Base-by-base conservation (phyloP, 768 basidiomycete genomes). In the Galerina sulciceps region DNA sequence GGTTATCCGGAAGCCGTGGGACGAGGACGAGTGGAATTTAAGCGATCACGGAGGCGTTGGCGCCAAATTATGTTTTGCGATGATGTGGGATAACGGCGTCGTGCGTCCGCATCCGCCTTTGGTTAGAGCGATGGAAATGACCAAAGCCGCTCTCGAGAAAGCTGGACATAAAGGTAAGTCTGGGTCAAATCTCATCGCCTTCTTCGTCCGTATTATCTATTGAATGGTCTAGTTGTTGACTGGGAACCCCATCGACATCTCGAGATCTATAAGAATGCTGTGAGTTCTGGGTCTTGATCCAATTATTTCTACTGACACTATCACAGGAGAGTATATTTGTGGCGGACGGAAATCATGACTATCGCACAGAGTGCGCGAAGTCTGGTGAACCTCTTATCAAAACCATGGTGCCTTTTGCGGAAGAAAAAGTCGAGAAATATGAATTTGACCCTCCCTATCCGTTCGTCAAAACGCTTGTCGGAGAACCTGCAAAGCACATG, bases 181-280 rank as follows among this genome's bases (percentile, higher is more conserved):
- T 26, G 18, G 20, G 18, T 20, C 9, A 20, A 26, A 36, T 18
- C 20, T 37, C 11, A 14, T 35, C 10, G 8, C 4, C 68, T 72
- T 34, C 46, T 54, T 43, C 43, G 38, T 18, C 15, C n/a, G n/a
- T n/a, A 42, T 35, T 36, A n/a, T 5, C 14, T 20, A n/a, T n/a
- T 45, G 26, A 31, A 31, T 31, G 26, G 17, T 14, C 34, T 34
- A 89, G 90, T 91, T 4, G 79, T 91, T 49, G 82, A 87, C 46
- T 91, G 89, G 88, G 67, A 80, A 42, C 79, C 83, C 0, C 75
- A 81, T 57, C 76, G 83, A 14, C 85, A 89, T 61, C 64, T 74
- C 15, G 82, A 83, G 60, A 78, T 88, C 11, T 75, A 75, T 57
- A 75, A 79, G 58, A 77, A 75, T 59, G 73, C 76, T 23, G 79